These are phyloP conservation scores for Biscogniauxia mediterranea DNA, from an alignment of 2,329 filamentous ascomycete genomes.

Conservation along the genomic window DNA sequence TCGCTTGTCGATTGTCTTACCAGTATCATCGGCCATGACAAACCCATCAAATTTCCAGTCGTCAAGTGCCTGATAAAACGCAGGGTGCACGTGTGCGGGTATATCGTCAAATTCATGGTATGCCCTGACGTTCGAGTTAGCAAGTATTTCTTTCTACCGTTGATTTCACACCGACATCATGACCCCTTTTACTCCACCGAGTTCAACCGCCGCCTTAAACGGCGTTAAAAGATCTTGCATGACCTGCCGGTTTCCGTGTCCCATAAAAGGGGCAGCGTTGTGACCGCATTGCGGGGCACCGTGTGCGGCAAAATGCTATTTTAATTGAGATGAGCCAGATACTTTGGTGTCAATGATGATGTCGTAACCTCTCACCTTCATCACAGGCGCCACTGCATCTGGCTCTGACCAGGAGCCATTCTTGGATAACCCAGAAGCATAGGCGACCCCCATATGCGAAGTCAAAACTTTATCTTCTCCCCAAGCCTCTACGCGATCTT, in stretches of 20 bases:
- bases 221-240: slow-evolving; percentile 41
- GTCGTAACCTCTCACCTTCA: slow-evolving; percentile 34
- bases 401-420: slow-evolving; percentile 41
- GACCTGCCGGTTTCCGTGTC: slow-evolving; percentile 42
- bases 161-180: slow-evolving; percentile 38
- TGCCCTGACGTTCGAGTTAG: slow-evolving; percentile 25
- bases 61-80: slow-evolving; percentile 37
- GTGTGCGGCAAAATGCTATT: slow-evolving; percentile 44
- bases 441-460: slow-evolving; percentile 44
- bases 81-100: slow-evolving; percentile 38
- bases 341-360: neutral
- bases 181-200: slow-evolving; percentile 41
- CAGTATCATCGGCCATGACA: slow-evolving; percentile 42
- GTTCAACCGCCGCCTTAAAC: slow-evolving; percentile 42
- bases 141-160: neutral
- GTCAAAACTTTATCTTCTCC: slow-evolving; percentile 45
- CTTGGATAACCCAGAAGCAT: slow-evolving; percentile 42
- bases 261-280: slow-evolving; percentile 44
- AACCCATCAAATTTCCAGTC: slow-evolving; percentile 42
- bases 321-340: neutral
- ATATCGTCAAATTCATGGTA: slow-evolving; percentile 43
- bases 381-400: slow-evolving; percentile 42
- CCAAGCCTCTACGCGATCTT: slow-evolving; percentile 38
- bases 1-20: slow-evolving; percentile 17
- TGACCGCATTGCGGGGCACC: slow-evolving; percentile 41